Evolutionary conservation across 164 flowering plant genomes (phyloP).

Genomic region (Tetracentron sinense): DNA sequence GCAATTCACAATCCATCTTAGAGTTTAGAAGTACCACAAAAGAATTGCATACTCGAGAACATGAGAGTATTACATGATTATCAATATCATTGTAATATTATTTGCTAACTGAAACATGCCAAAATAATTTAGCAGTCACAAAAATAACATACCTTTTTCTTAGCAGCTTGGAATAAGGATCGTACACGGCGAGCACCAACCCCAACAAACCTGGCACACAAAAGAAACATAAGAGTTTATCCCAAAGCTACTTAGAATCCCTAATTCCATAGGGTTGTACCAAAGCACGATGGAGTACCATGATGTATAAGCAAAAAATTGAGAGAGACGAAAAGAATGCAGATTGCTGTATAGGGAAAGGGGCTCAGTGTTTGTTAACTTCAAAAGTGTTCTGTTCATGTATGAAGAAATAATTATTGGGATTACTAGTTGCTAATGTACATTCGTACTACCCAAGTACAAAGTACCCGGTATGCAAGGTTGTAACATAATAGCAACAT

Average conservation of each 20-base stretch:
- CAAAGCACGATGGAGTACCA: background rate
- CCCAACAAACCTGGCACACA: constrained; percentile 85
- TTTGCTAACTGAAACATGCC: background rate
- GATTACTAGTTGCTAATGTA: background rate
- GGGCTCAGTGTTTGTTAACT: background rate
- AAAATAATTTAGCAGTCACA: background rate
- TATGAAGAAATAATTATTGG: background rate
- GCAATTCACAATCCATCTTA: background rate
- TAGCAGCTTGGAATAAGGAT: constrained; percentile 96
- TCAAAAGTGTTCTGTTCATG: background rate
- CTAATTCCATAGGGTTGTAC: background rate
- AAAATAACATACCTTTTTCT: constrained; percentile 67
- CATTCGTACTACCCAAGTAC: too few species aligned
- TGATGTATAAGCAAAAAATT: too few species aligned
- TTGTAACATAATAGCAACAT: background rate
- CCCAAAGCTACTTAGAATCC: background rate
- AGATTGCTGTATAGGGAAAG: background rate
- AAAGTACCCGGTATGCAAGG: background rate
- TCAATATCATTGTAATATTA: background rate
- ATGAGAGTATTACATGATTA: background rate
- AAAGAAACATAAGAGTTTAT: background rate
- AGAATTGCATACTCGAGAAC: background rate
- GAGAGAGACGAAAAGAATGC: too few species aligned
- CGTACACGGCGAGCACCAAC: constrained; percentile 99
- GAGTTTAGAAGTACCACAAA: background rate